phyloP scores from a whole-genome alignment of 225 moss, liverwort and hornwort genomes.

The Physcomitrium patens region DNA sequence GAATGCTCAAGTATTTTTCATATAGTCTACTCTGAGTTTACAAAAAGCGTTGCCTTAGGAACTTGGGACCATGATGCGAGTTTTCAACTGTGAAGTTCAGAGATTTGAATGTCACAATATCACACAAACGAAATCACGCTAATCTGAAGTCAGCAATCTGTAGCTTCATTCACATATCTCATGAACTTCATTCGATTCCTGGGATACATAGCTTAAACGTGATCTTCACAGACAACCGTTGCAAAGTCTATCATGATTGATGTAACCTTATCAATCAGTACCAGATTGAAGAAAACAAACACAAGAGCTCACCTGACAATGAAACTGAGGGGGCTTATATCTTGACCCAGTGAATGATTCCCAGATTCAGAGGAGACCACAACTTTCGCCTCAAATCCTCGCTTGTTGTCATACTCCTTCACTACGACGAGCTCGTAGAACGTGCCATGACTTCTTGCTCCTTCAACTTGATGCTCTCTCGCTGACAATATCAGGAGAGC shows the following conservation, averaged over 20 bases:
- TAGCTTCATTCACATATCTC: no score
- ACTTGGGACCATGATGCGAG: no score
- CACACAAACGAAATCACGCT: no score
- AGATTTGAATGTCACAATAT: no score
- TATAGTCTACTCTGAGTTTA: no score
- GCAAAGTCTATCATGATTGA: not conserved
- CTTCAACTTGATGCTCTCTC: not conserved
- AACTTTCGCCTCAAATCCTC: conserved; percentile 57
- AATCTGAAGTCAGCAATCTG: no score
- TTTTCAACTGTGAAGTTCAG: no score
- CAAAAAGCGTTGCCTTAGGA: no score
- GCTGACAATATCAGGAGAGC: not conserved
- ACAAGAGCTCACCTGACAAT: conserved; percentile 43
- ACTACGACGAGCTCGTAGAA: conserved; percentile 28
- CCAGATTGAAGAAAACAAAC: not conserved
- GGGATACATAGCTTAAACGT: no score
- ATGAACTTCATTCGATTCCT: no score
- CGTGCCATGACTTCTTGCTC: not conserved
- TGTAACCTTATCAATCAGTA: not conserved
- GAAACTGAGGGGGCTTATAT: conserved; percentile 48
- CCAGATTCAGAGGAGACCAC: conserved; percentile 21
- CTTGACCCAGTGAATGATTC: conserved; percentile 35
- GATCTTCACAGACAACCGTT: no score
- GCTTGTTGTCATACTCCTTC: conserved; percentile 45
- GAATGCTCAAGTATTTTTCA: no score